Base-by-base conservation (phyloP, 2,329 filamentous ascomycete species). In the Fusarium luffae region DNA sequence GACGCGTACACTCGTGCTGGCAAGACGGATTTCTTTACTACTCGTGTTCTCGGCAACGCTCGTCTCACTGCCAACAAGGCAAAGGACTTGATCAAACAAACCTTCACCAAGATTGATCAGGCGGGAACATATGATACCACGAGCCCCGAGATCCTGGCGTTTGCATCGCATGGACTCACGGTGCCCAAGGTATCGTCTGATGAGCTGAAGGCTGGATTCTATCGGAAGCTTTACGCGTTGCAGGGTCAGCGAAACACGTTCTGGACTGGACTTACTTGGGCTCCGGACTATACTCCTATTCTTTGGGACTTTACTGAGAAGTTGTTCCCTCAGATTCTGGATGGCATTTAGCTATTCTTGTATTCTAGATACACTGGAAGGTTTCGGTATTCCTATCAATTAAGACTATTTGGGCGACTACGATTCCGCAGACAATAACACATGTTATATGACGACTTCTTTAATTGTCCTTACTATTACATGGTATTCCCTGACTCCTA, bases 171-270 rank as follows among this genome's bases (percentile, higher is more conserved):
- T 27, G 55, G 59, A 50, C 72, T 32, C 27, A 78, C 60, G 57
- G 66, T 19, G 2, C 65, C 65, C 6, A 69, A 69, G 28, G 78
- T 80, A 1, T 64, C 73, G 2, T 37, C 73, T 0, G 50, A 77
- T 3, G 73, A 76, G 5, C 75, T 82, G 18, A 54, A 59, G 1
- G 52, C 47, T 5, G 79, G 80, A 1, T 81, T 82, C 49, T 81
- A 79, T 34, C 41, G 66, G 0, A 69, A 79, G 14, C 46, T 82
- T 6, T 76, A 79, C 27, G 69, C 50, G 0, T 63, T 82, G 11
- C 78, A 82, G 68, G 79, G 80, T 1, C 59, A 74, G 32, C 69
- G 72, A 1, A 79, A 74, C 43, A 82, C 80, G 1, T 82, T 75
- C 60, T 82, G 79, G 63, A 78, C 80, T 2, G 80, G 78, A 3